Conservation (phyloP, 306 rosid genomes). For the Myrica gale region DNA sequence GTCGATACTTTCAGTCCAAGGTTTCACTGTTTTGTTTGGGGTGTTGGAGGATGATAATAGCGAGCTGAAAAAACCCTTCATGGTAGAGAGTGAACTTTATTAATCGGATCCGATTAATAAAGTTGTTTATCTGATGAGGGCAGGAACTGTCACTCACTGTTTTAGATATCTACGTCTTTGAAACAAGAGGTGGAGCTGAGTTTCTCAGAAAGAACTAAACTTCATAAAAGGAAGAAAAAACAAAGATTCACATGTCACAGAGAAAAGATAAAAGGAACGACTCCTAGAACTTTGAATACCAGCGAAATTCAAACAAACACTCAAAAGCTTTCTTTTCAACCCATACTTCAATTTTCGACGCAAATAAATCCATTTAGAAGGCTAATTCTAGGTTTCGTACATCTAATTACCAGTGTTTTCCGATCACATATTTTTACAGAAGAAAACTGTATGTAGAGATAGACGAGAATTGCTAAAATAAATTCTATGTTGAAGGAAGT, state of each 20-base stretch:
- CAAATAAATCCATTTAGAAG: background rate
- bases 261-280: too few species aligned
- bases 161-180: slow-evolving; percentile 33
- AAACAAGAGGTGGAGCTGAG: slow-evolving; percentile 29
- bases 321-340: slow-evolving; percentile 27
- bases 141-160: slow-evolving; percentile 46
- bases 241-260: too few species aligned
- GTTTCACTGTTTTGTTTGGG: slow-evolving; percentile 44
- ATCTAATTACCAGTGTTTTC: background rate
- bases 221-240: too few species aligned
- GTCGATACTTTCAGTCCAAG: slow-evolving; percentile 28
- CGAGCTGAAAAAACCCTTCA: slow-evolving; percentile 39
- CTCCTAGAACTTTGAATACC: background rate
- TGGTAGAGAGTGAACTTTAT: slow-evolving; percentile 32
- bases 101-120: slow-evolving; percentile 38
- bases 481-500: background rate
- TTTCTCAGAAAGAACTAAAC: slow-evolving; percentile 5
- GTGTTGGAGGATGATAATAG: slow-evolving; percentile 35
- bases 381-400: background rate
- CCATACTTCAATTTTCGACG: background rate
- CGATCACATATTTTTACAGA: background rate
- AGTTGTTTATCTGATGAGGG: slow-evolving; percentile 15
- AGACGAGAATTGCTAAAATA: background rate
- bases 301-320: slow-evolving; percentile 35
- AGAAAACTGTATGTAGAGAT: background rate